Percentiles rank a stretch among this genome's conserved stretches.
phyloP scores from a whole-genome alignment of 1,284 basidiomycete species.

The Cystobasidium sp. region DNA sequence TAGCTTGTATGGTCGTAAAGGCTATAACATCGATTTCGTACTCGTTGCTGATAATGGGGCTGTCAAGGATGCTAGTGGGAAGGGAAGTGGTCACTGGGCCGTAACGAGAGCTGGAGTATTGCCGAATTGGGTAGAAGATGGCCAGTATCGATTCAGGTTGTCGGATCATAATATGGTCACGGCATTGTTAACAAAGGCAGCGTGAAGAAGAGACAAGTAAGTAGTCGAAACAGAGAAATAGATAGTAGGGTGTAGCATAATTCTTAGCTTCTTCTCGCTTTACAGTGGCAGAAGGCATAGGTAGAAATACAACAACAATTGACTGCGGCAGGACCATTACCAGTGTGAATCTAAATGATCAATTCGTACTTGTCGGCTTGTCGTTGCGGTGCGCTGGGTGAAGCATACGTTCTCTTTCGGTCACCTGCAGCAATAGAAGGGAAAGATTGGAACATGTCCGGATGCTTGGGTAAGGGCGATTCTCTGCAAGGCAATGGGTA shows the following conservation, averaged over 20 bases:
- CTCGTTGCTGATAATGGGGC: slow-evolving; percentile 43
- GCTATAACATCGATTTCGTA: slow-evolving; percentile 51
- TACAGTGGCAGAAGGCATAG: no score
- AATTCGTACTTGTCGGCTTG: slow-evolving; percentile 45
- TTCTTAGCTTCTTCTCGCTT: neutral
- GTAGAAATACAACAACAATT: neutral
- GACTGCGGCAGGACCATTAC: neutral
- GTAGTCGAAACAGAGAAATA: neutral
- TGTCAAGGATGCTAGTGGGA: slow-evolving; percentile 15
- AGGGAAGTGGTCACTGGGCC: slow-evolving; percentile 40
- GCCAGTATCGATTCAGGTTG: slow-evolving; percentile 38
- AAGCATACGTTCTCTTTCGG: slow-evolving; percentile 59
- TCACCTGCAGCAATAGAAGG: slow-evolving; percentile 97
- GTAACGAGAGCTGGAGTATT: slow-evolving; percentile 48
- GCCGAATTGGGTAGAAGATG: slow-evolving; percentile 49
- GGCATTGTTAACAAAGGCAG: slow-evolving; percentile 25
- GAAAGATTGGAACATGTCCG: slow-evolving; percentile 95
- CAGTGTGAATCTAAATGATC: slow-evolving; percentile 11
- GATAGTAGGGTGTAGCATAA: neutral
- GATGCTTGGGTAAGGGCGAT: slow-evolving; percentile 91
- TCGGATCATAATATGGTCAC: slow-evolving; percentile 49
- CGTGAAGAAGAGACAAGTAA: neutral
- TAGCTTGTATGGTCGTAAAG: slow-evolving; percentile 20
- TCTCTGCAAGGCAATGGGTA: slow-evolving; percentile 65
- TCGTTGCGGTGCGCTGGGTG: slow-evolving; percentile 48